Evolutionary conservation across 164 flowering plant genomes (phyloP), one percentile per base, ranked within the genome.

Genomic region (Aristolochia californica): DNA sequence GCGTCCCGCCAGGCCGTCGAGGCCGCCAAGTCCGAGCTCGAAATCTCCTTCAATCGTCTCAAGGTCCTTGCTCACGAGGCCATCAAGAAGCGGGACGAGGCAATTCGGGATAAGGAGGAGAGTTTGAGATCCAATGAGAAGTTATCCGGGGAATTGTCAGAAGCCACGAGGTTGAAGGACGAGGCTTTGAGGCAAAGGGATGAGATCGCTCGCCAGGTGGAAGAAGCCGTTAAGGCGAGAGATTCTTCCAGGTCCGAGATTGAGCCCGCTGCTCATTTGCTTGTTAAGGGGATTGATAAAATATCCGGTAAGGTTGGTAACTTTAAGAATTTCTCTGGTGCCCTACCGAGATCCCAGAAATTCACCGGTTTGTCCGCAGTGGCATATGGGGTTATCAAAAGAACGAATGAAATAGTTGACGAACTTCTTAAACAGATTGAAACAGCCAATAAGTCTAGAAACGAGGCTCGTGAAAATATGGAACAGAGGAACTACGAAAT

Each of bases 401-500:
- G 98, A 63, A 77, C 91, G 9, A 81, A 91, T 66, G 96, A 86
- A 67, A 91, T 91, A 53, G 93, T 87, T 13, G 98, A 86, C 50
- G 98, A 88, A 68, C 77, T 91, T 45, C 48, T 91, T 38, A 79
- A 63, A 59, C 96, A 88, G 83, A 60, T 79, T 52, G 95, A 88
- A 26, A 48, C 61, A 26, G 71, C 81, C 0, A 47, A 65, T 1
- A 88, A 88, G 73, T 72, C 84, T 8, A 80, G 95, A 70, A 78
- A 88, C 61, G 88, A 84, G 30, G 85, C 81, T 15, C 73, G 95
- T 5, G 96, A 78, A 52, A 83, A 75, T 80, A 80, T 88, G 70
- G 98, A 91, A 43, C 96, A 86, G 61, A 69, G 95, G 62, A 88
- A 87, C 74, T 91, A 86, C 70, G 96, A 84, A 69, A 88, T 91